Evolutionary conservation across 169 alveolate genomes (phyloP).

Genomic region (Plasmodium berghei): DNA sequence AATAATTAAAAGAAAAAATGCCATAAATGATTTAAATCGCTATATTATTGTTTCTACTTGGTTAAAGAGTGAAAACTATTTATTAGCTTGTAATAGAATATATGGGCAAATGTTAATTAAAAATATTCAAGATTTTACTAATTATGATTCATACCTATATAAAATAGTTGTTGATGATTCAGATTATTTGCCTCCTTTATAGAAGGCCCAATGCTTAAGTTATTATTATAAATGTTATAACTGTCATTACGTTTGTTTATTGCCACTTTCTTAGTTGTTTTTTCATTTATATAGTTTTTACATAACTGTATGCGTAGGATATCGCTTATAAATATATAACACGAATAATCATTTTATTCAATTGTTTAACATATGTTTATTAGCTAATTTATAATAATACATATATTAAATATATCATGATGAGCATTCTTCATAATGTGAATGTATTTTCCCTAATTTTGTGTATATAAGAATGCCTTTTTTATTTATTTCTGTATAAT

Average conservation of each 20-base stretch:
- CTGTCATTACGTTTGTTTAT: not conserved
- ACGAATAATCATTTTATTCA: not conserved
- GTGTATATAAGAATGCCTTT: no score
- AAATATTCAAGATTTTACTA: slow-evolving; percentile 58
- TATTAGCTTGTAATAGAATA: slow-evolving; percentile 66
- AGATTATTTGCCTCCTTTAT: slow-evolving; percentile 72
- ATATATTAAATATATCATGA: not conserved
- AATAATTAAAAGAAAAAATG: slow-evolving; percentile 41
- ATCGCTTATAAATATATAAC: not conserved
- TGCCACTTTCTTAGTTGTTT: not conserved
- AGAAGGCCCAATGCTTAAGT: not conserved
- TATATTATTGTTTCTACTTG: slow-evolving; percentile 84
- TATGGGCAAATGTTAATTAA: slow-evolving; percentile 65
- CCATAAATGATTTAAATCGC: slow-evolving; percentile 34
- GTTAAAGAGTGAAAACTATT: slow-evolving; percentile 77
- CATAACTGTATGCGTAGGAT: no score
- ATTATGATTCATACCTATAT: slow-evolving; percentile 79
- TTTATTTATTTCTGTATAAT: no score
- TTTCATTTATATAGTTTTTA: not conserved
- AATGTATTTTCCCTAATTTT: not conserved
- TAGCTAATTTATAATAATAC: not conserved
- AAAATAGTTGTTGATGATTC: slow-evolving; percentile 86
- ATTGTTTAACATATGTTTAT: not conserved
- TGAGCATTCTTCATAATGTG: not conserved
- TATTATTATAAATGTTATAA: not conserved